phyloP scores from a whole-genome alignment of 2,329 filamentous ascomycete species.

The Pseudogymnoascus sp. region DNA sequence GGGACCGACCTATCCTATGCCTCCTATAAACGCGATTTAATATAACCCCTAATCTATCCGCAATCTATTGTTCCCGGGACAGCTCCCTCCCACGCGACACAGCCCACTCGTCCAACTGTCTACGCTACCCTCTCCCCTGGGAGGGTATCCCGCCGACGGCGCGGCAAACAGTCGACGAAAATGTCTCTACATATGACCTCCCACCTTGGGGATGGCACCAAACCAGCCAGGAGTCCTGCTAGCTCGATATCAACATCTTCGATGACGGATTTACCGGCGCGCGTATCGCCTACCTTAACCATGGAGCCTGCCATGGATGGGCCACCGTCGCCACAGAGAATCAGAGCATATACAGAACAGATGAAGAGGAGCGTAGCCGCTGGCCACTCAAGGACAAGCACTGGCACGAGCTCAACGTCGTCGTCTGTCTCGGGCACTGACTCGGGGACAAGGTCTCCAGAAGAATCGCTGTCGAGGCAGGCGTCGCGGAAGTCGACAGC shows the following conservation, averaged over 20 bases:
- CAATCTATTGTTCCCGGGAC: slow-evolving; percentile 5
- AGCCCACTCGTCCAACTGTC: not conserved
- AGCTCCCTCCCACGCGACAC: slow-evolving; percentile 7
- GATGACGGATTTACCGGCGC: not conserved
- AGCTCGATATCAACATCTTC: not conserved
- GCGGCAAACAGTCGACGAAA: not conserved
- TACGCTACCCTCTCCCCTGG: not conserved
- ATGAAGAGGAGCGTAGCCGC: slow-evolving; percentile 46
- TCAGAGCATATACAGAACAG: slow-evolving; percentile 52
- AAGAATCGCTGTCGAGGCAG: slow-evolving; percentile 42
- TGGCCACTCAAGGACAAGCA: slow-evolving; percentile 38
- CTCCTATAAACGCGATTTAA: not conserved
- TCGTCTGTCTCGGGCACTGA: slow-evolving; percentile 42
- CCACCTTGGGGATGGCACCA: not conserved
- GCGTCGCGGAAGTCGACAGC: slow-evolving; percentile 50
- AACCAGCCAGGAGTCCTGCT: not conserved
- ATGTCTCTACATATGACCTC: slow-evolving; percentile 1
- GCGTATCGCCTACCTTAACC: slow-evolving; percentile 32
- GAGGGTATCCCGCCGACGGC: not conserved
- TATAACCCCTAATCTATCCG: slow-evolving; percentile 1
- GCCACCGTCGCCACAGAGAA: slow-evolving; percentile 52
- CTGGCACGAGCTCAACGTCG: slow-evolving; percentile 49
- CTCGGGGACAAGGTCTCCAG: slow-evolving; percentile 22
- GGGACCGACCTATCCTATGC: not conserved
- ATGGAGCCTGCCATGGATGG: slow-evolving; percentile 54